Evolutionary conservation across 2,329 filamentous ascomycete species (phyloP), one percentile per base, ranked within the genome.

Genomic region (Verticillium nonalfalfae): DNA sequence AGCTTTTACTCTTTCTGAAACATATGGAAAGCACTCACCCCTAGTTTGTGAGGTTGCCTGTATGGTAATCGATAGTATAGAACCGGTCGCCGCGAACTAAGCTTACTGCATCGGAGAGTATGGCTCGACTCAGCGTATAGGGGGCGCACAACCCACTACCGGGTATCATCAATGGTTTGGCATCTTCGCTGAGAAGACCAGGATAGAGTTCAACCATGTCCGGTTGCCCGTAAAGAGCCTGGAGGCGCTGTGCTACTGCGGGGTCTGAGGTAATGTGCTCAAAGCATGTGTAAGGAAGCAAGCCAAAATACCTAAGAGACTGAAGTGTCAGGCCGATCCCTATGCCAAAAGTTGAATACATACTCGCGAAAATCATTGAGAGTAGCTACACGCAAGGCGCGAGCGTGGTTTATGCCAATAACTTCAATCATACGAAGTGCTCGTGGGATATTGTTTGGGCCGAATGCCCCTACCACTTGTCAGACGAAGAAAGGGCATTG

Each of bases 11-110:
- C 21, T 10, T 35, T 6, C 13, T 14, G 13, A 15, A 40, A 1
- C 1, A 40, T 11, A 14, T 21, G 15, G 5, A 18, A 36, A 15
- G 58, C 26, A 31, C 64, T 59, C 79, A 87, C 59, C 87, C 87
- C 86, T 86, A 90, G 70, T 88, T 89, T 2, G 88, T 90, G 57
- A 90, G 72, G 65, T 83, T 86, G 39, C 80, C 79, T 0, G 86
- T 69, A 2, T 84, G 81, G 66, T 82, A 88, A 69, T 89, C 86
- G 7, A 63, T 35, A 11, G 86, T 88, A 72, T 87, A 88, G 73
- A 88, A 87, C 15, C 87, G 77, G 66, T 90, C 87, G 9, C 84
- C 84, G 21, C 86, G 81, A 4, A 88, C 85, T 18, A 88, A 75
- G 5, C 83, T 78, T 4, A 88, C 84, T 1, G 85, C 85, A 67